Conservation (phyloP, 163 green algal species). For the Trebouxia gelatinosa region DNA sequence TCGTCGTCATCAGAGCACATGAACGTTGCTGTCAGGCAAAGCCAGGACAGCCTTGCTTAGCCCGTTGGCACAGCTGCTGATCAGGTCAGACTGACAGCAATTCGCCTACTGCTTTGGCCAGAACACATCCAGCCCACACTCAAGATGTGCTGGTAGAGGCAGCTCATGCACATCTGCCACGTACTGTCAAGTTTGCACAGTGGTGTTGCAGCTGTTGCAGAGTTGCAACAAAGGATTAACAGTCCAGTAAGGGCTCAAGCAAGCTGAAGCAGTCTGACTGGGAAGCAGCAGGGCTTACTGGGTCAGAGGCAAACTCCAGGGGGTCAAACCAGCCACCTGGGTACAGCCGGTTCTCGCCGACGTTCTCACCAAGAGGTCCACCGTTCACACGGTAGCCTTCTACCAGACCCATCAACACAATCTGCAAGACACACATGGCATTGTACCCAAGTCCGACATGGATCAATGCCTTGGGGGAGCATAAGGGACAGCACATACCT, state of each 20-base stretch:
- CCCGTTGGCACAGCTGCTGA: background rate
- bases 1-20: background rate
- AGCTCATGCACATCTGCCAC: no score
- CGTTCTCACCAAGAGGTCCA: conserved; percentile 52
- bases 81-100: no score
- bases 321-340: conserved; percentile 84
- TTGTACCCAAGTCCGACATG: background rate
- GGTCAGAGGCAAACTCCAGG: conserved; percentile 74
- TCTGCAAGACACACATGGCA: conserved; percentile 44
- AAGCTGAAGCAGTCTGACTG: background rate
- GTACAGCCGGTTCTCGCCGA: conserved; percentile 73
- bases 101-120: no score
- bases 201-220: no score
- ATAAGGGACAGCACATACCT: background rate
- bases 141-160: no score
- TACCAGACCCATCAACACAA: conserved; percentile 71
- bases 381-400: conserved; percentile 76
- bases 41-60: background rate
- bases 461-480: background rate
- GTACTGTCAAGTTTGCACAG: no score
- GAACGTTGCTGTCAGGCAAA: background rate
- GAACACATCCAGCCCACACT: no score
- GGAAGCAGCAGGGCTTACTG: conserved; percentile 7
- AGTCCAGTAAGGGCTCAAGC: background rate
- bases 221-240: no score